Conservation (phyloP, 768 basidiomycete species). For the Coprinopsis marcescibilis region DNA sequence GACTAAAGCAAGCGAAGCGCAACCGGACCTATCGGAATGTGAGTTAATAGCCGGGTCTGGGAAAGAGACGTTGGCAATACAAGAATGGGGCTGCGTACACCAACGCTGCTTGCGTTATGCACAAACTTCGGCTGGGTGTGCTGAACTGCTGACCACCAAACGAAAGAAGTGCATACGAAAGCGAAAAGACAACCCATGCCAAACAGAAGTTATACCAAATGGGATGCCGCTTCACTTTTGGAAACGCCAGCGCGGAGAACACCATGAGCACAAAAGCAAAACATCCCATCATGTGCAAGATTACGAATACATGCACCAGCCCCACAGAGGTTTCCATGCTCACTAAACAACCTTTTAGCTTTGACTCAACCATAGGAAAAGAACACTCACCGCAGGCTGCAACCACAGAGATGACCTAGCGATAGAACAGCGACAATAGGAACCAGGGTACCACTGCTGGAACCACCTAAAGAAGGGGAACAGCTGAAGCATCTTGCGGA, state of each 20-base stretch:
- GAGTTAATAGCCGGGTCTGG: neutral
- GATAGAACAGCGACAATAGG: too few relatives aligned
- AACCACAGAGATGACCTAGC: neutral
- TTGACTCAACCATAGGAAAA: neutral
- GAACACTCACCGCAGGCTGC: neutral
- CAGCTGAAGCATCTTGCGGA: too few relatives aligned
- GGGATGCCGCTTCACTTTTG: neutral
- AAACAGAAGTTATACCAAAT: conserved; percentile 1
- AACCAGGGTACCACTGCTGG: too few relatives aligned
- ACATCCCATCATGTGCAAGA: neutral
- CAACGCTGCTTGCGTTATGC: neutral
- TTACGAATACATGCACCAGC: conserved; percentile 1
- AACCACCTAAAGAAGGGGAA: too few relatives aligned
- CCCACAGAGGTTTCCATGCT: neutral
- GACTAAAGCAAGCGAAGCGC: neutral
- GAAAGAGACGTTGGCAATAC: neutral
- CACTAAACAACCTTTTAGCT: neutral
- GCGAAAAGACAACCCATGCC: neutral
- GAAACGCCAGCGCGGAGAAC: neutral
- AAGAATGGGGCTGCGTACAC: conserved; percentile 1
- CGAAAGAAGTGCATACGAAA: neutral
- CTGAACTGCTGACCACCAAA: neutral
- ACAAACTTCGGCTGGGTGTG: neutral
- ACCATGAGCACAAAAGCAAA: neutral
- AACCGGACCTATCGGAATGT: neutral